Evolutionary conservation across 139 green algal species (phyloP).

Genomic region (Chlamydomonas incerta): DNA sequence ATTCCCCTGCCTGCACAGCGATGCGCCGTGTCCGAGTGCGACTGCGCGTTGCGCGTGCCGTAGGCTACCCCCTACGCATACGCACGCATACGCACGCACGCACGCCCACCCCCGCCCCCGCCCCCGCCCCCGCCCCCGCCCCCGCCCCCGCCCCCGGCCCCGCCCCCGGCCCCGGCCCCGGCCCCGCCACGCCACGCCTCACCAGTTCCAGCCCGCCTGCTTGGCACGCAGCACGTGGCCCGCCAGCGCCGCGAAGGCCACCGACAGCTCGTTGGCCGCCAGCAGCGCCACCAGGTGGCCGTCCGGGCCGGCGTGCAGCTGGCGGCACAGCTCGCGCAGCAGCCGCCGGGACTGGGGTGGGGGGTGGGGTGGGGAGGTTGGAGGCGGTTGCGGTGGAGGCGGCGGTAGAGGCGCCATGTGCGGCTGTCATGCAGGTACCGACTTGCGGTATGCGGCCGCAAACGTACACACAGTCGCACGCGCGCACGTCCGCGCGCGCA

Average conservation of each 20-base stretch:
- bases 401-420: no score
- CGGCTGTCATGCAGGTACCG: no score
- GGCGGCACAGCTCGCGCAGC: not conserved
- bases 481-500: no score
- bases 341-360: not conserved
- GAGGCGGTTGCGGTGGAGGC: not conserved
- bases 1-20: no score
- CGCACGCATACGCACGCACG: no score
- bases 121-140: no score
- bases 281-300: constrained; percentile 17
- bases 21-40: no score
- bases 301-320: not conserved
- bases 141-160: not conserved
- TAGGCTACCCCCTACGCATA: no score
- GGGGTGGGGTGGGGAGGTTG: not conserved
- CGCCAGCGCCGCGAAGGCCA: not conserved
- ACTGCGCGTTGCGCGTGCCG: no score
- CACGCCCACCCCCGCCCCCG: no score
- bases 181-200: not conserved
- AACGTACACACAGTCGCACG: no score
- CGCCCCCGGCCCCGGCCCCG: not conserved
- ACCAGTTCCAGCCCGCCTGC: constrained; percentile 42
- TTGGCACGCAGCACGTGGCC: constrained; percentile 12
- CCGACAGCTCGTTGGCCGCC: constrained; percentile 15
- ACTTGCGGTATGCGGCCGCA: no score